Conservation (phyloP, 441 rosid species). For the Gossypium lobatum region DNA sequence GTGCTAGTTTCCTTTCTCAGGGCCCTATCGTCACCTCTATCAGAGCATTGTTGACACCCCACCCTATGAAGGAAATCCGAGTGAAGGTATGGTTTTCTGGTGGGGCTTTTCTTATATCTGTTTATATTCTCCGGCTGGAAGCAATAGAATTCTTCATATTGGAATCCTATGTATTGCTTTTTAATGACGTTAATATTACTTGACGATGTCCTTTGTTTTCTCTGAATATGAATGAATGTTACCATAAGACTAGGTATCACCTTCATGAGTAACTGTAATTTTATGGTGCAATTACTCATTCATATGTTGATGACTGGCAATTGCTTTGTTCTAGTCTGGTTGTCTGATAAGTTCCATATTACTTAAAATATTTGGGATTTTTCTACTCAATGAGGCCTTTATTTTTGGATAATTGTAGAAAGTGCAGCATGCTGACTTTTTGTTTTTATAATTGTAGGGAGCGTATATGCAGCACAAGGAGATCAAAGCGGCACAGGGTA, state of each 20-base stretch:
- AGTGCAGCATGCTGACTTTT: not conserved
- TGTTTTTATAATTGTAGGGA: slow-evolving; percentile 57
- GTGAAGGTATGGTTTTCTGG: slow-evolving; percentile 58
- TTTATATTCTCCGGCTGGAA: not conserved
- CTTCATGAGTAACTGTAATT: not conserved
- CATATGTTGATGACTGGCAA: not conserved
- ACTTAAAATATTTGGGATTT: not conserved
- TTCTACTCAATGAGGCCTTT: not conserved
- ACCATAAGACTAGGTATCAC: not conserved
- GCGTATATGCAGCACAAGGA: slow-evolving; percentile 81
- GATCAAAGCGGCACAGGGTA: slow-evolving; percentile 93
- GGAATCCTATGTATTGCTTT: not conserved
- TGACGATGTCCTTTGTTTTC: not conserved
- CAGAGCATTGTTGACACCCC: slow-evolving; percentile 90
- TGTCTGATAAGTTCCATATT: not conserved
- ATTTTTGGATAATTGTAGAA: not conserved
- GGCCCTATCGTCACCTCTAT: slow-evolving; percentile 78
- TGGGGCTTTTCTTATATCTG: not conserved
- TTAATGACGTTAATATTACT: not conserved
- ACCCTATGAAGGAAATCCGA: slow-evolving; percentile 96
- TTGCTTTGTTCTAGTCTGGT: not conserved
- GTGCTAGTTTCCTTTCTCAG: slow-evolving; percentile 31
- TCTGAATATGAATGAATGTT: not conserved
- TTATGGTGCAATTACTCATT: not conserved
- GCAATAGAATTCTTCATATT: not conserved